Base-by-base conservation (phyloP, 192 early-diverging fungal genomes). In the Coemansia sp. region DNA sequence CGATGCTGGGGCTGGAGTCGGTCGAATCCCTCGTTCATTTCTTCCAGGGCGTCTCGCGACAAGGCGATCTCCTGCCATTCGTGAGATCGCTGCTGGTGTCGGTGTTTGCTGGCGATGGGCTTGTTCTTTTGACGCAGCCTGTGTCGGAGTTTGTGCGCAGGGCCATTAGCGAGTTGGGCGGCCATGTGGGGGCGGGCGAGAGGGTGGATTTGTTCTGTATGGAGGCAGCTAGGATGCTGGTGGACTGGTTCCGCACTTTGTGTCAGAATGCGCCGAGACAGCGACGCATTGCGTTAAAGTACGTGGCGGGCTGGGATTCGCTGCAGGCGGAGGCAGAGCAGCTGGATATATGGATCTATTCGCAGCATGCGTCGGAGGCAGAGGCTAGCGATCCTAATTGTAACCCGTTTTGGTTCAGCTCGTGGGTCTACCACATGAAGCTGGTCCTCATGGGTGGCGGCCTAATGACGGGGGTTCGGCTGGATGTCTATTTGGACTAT, bases 351-450 rank as follows among this genome's bases (percentile, higher is more conserved):
- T 55, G 38, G 41, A 39, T 69, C 6, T 80, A 52, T 48, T 6
- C 38, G 31, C 61, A 43, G 16, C 13, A 11, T 41, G 33, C 2
- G 18, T 14, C 47, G 7, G 43, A 38, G 12, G 16, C 10, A 0
- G 55, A 26, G 3, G 70, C 71, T 0, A 18, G 20, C 7, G 73
- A 75, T 35, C 69, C 72, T 12, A 31, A 39, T 23, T 26, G 13
- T 50, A 80, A 80, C 48, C 50, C 69, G 36, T 80, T 80, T 28
- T 63, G 61, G 62, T 39, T 75, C 35, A 80, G 77, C 72, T 80
- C 77, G 45, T 80, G 77, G 77, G 66, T 59, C 21, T 80, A 80
- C 69, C 77, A 75, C 42, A 59, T 72, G 63, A 80, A 80, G 66
- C 69, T 80, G 21, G 31, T 75, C 31, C 38, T 72, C 13, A 61